These are phyloP conservation scores for Colletotrichum zoysiae DNA, from an alignment of 2,329 filamentous ascomycete species.

Conservation along the genomic window DNA sequence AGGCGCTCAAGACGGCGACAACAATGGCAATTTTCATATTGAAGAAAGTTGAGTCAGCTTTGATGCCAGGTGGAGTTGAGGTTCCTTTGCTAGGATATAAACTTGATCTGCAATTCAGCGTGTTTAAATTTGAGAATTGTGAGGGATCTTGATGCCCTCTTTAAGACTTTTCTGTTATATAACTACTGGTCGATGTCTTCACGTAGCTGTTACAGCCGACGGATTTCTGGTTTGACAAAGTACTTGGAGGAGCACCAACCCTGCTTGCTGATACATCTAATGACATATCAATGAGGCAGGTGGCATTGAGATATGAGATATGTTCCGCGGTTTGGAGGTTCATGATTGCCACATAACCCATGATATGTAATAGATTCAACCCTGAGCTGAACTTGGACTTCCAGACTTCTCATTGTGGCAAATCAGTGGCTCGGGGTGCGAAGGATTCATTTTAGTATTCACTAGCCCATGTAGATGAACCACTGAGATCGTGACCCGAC, in stretches of 20 bases:
- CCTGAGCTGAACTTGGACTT: neutral
- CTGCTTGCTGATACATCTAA: constrained; percentile 1
- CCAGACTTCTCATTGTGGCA: neutral
- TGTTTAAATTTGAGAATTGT: too few species aligned
- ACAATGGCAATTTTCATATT: constrained; percentile 29
- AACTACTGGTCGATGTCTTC: neutral
- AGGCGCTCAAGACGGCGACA: constrained; percentile 24
- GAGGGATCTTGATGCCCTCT: neutral
- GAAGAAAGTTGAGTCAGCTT: neutral
- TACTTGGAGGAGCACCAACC: constrained; percentile 10
- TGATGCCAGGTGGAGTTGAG: neutral
- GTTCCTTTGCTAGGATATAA: neutral
- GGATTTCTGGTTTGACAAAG: neutral
- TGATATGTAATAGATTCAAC: neutral
- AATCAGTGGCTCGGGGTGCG: neutral
- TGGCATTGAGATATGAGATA: constrained; percentile 8
- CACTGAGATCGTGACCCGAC: neutral
- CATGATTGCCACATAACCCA: neutral
- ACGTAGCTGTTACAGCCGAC: neutral
- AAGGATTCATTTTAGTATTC: constrained; percentile 12
- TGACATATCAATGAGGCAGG: constrained; percentile 30
- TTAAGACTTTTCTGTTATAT: neutral
- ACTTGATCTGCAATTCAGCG: neutral
- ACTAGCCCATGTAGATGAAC: neutral
- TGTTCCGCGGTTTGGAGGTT: constrained; percentile 10